A percentile compares a stretch with the other conserved stretches of the same genome.
These are phyloP conservation scores for Biscogniauxia marginata DNA, from an alignment of 2,329 filamentous ascomycete genomes.

Conservation along the genomic window DNA sequence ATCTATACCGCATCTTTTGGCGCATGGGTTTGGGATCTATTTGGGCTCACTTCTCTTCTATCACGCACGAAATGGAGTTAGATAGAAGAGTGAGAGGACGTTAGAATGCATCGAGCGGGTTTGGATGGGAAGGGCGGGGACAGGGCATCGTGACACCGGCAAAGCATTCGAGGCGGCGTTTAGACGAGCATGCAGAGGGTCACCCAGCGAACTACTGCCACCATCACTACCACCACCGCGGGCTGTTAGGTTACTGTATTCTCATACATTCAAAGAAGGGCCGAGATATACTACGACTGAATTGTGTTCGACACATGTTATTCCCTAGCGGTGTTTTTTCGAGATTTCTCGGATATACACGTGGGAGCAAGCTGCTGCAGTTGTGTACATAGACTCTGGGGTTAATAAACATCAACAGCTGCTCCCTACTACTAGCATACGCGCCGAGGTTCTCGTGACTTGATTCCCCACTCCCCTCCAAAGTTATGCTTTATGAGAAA, in stretches of 20 bases:
- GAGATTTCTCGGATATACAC: background rate
- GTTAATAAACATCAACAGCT: background rate
- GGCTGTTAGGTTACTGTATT: background rate
- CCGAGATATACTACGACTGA: background rate
- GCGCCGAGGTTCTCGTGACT: background rate
- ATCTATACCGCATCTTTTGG: constrained; percentile 13
- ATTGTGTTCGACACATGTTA: background rate
- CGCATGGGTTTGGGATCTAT: constrained; percentile 16
- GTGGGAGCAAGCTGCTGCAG: background rate
- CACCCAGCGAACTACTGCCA: background rate
- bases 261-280: background rate
- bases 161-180: constrained; percentile 15
- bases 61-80: constrained; percentile 4
- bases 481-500: background rate
- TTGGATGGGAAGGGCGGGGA: constrained; percentile 10
- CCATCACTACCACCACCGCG: background rate
- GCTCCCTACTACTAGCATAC: background rate
- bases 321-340: background rate
- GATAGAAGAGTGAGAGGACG: constrained; percentile 6
- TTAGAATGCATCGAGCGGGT: constrained; percentile 10
- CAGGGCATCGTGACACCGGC: background rate
- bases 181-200: background rate
- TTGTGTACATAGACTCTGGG: background rate
- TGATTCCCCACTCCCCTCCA: background rate
- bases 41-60: constrained; percentile 10